Evolutionary conservation across 306 rosid genomes (phyloP).

Genomic region (Sindora glabra): DNA sequence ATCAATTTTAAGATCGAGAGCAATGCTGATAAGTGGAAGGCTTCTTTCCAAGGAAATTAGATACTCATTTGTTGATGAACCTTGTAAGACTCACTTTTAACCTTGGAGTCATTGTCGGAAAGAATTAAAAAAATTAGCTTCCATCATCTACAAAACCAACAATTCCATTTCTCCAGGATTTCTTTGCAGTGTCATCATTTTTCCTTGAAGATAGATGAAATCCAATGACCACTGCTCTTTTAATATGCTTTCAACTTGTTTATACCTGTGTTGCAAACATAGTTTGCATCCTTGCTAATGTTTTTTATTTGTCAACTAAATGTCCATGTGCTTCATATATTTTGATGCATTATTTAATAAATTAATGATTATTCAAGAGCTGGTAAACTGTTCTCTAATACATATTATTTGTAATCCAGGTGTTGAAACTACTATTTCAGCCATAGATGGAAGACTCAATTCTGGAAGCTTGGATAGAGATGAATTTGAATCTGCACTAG

Average conservation of each 20-base stretch:
- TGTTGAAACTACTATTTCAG: conserved; percentile 47
- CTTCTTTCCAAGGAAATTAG: conserved; percentile 53
- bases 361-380: neutral
- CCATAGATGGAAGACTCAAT: conserved; percentile 56
- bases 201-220: neutral
- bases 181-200: neutral
- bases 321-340: neutral
- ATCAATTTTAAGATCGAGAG: conserved; percentile 66
- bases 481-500: conserved; percentile 79
- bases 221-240: neutral
- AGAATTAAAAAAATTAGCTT: too few species aligned
- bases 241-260: neutral
- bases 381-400: neutral
- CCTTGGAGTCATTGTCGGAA: neutral
- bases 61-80: conserved; percentile 49
- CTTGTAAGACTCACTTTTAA: conserved; percentile 43
- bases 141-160: neutral
- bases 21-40: conserved; percentile 82
- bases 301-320: neutral
- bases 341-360: neutral
- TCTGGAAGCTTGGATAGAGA: conserved; percentile 54
- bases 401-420: conserved; percentile 34
- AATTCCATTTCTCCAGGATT: neutral
- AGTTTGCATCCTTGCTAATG: conserved; percentile 1
- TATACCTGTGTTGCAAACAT: neutral